A percentile compares a stretch with the other conserved stretches of the same genome.
Evolutionary conservation across 768 basidiomycete genomes (phyloP).

Genomic region (Rhodosporidiobolus sp.): DNA sequence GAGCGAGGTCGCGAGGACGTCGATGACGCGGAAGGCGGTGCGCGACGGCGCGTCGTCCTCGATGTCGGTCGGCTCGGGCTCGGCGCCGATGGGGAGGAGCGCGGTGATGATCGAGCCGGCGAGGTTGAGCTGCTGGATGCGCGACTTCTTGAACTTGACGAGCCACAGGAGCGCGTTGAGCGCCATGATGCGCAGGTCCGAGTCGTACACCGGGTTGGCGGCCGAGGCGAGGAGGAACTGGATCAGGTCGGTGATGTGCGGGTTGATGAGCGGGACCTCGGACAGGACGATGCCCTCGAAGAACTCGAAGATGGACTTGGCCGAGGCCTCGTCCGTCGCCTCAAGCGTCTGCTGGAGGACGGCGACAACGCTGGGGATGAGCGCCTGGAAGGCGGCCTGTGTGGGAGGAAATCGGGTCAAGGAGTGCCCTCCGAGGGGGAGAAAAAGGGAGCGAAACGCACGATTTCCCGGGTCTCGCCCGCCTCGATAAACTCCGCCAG

Average conservation of each 20-base stretch:
- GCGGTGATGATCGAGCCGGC: constrained; percentile 82
- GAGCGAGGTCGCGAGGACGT: constrained; percentile 82
- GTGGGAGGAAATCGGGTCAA: not conserved
- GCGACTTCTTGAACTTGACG: constrained; percentile 96
- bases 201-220: constrained; percentile 68
- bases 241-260: constrained; percentile 80
- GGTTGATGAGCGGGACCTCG: constrained; percentile 87
- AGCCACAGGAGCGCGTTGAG: constrained; percentile 96
- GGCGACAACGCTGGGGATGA: constrained; percentile 81
- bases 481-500: constrained; percentile 87
- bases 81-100: constrained; percentile 88
- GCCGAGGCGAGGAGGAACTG: constrained; percentile 83
- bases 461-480: constrained; percentile 82
- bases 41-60: constrained; percentile 61
- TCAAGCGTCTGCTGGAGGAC: constrained; percentile 83
- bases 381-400: constrained; percentile 78
- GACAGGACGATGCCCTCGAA: constrained; percentile 92
- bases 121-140: constrained; percentile 79
- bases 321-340: constrained; percentile 70
- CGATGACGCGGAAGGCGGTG: constrained; percentile 92
- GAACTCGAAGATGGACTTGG: constrained; percentile 88
- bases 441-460: constrained; percentile 51
- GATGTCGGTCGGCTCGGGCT: constrained; percentile 89
- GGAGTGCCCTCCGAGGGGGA: constrained; percentile 4
- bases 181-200: constrained; percentile 79